These are phyloP conservation scores for Ustilago tritici DNA, from an alignment of 1,284 basidiomycete species.

Conservation along the genomic window DNA sequence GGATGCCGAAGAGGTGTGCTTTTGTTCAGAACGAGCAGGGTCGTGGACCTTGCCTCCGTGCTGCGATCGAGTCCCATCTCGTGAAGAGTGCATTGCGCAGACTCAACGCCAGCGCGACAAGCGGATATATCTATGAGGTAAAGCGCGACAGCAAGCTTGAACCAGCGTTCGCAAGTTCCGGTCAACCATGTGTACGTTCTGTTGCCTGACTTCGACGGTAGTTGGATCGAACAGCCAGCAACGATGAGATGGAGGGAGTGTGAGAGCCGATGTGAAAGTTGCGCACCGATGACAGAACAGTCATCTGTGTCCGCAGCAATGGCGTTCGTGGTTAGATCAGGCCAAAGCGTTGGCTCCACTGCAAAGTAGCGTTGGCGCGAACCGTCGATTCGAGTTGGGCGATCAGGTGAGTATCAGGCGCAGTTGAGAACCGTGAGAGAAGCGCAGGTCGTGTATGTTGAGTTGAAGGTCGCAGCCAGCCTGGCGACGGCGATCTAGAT, in stretches of 20 bases:
- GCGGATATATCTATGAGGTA: neutral
- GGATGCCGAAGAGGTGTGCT: conserved; percentile 5
- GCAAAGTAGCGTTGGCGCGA: neutral
- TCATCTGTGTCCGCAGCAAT: neutral
- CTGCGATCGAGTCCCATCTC: conserved; percentile 2
- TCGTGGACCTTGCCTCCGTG: neutral
- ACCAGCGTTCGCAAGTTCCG: neutral
- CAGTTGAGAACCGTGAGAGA: neutral
- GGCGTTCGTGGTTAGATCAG: no score
- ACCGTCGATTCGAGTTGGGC: neutral
- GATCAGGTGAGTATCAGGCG: neutral
- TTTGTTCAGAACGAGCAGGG: neutral
- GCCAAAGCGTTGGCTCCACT: neutral
- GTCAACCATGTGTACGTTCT: neutral
- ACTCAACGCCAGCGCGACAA: no score
- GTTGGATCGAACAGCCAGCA: neutral
- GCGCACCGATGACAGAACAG: neutral
- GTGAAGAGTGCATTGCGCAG: conserved; percentile 22
- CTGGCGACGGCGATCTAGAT: neutral
- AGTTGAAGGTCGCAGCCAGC: neutral
- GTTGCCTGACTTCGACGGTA: neutral
- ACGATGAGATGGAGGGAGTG: neutral
- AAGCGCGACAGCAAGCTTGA: neutral
- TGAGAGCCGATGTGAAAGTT: neutral
- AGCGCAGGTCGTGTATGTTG: neutral